phyloP scores from a whole-genome alignment of 257 asterid genomes.

The Euphrasia confusa region DNA sequence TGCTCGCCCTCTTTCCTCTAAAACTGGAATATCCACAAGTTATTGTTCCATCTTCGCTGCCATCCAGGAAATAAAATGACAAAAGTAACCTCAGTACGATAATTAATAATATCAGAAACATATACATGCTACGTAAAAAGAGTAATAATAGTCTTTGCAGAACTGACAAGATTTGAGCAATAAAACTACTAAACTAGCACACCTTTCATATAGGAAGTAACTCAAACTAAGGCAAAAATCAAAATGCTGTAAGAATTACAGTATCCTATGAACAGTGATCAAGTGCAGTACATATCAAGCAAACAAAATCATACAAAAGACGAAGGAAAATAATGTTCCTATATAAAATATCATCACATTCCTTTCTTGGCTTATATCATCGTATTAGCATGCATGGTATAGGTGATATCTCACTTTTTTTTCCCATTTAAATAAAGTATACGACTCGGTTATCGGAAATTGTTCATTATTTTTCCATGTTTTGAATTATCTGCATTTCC shows the following conservation, averaged over 20 bases:
- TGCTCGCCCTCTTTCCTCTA: slow-evolving; percentile 91
- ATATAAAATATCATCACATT: slow-evolving; percentile 4
- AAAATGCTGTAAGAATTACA: background rate
- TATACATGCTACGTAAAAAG: slow-evolving; percentile 2
- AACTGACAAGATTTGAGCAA: background rate
- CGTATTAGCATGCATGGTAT: slow-evolving; percentile 9
- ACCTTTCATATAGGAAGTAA: slow-evolving; percentile 19
- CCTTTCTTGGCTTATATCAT: background rate
- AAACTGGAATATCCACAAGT: slow-evolving; percentile 94
- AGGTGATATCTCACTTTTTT: slow-evolving; percentile 11
- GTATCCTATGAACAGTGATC: background rate
- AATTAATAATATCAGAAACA: background rate
- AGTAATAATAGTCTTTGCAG: background rate
- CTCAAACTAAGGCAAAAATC: slow-evolving; percentile 10
- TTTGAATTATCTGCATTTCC: background rate
- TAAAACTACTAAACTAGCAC: background rate
- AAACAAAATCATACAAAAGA: background rate
- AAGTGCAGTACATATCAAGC: background rate
- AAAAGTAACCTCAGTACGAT: slow-evolving; percentile 13
- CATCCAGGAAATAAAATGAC: slow-evolving; percentile 31
- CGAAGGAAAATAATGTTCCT: background rate
- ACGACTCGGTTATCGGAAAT: slow-evolving; percentile 11
- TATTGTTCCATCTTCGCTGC: slow-evolving; percentile 83
- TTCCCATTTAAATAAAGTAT: background rate
- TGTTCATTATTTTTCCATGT: background rate